Conservation (phyloP, 306 rosid genomes). For the Vachellia pachyceras region DNA sequence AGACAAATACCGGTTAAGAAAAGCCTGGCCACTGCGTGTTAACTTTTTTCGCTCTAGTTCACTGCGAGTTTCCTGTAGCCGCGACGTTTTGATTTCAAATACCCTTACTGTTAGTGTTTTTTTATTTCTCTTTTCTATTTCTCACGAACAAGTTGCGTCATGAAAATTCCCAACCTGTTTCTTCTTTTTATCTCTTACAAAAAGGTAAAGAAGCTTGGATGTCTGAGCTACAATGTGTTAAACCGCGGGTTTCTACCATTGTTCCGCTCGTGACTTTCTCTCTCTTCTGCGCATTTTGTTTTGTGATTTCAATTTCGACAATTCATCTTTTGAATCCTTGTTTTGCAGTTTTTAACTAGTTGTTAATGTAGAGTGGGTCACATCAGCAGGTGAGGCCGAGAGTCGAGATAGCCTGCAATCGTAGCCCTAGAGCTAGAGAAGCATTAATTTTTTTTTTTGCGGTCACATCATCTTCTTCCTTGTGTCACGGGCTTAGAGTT, state of each 20-base stretch:
- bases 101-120: background rate
- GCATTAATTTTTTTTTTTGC: background rate
- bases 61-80: constrained; percentile 44
- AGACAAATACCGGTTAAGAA: background rate
- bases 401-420: constrained; percentile 49
- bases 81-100: constrained; percentile 33
- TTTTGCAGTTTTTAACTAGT: constrained; percentile 55
- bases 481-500: too few species aligned
- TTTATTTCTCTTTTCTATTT: background rate
- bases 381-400: constrained; percentile 64
- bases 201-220: constrained; percentile 32
- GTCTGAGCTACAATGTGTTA: constrained; percentile 38
- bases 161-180: constrained; percentile 27
- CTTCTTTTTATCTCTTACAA: background rate
- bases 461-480: constrained; percentile 55
- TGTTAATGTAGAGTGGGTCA: constrained; percentile 64
- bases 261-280: constrained; percentile 24
- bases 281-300: constrained; percentile 29
- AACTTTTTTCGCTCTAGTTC: constrained; percentile 49
- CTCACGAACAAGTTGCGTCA: constrained; percentile 6
- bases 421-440: constrained; percentile 33
- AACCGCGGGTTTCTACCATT: constrained; percentile 37
- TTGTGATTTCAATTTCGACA: constrained; percentile 31
- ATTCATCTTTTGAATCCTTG: constrained; percentile 25
- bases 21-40: constrained; percentile 10